Conservation (phyloP, 2,329 filamentous ascomycete genomes). For the Colletotrichum karsti region DNA sequence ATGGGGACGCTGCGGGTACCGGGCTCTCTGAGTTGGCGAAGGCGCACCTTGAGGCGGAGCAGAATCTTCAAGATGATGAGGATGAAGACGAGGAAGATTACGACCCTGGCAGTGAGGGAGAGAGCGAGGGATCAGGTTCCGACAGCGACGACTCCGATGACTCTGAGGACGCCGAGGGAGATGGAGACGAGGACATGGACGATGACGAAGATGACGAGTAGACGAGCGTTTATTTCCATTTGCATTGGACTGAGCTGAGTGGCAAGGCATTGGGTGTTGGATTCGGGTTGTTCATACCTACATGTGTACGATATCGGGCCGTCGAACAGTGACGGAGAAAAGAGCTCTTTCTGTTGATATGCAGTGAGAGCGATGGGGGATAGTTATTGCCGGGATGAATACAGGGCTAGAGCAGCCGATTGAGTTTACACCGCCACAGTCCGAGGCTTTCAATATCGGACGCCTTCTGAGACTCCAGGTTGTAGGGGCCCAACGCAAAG, state of each 20-base stretch:
- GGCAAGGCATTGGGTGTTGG: neutral
- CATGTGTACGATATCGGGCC: neutral
- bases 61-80: constrained; percentile 65
- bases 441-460: too few relatives aligned
- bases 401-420: neutral
- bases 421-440: neutral
- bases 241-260: too few relatives aligned
- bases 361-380: neutral
- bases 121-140: constrained; percentile 66
- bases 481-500: too few relatives aligned
- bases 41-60: constrained; percentile 60
- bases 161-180: constrained; percentile 48
- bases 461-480: too few relatives aligned
- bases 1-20: constrained; percentile 44
- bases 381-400: neutral
- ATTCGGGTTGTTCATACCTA: neutral
- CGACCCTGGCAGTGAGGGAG: constrained; percentile 68
- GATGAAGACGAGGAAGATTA: constrained; percentile 74
- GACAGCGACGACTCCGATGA: constrained; percentile 57
- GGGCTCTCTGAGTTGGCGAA: constrained; percentile 58
- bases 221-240: too few relatives aligned
- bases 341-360: neutral
- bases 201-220: constrained; percentile 1
- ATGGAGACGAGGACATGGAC: constrained; percentile 35
- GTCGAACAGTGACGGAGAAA: constrained; percentile 5